Evolutionary conservation across 2,329 filamentous ascomycete species (phyloP), one percentile per base, ranked within the genome.

Genomic region (Xylaria sp.): DNA sequence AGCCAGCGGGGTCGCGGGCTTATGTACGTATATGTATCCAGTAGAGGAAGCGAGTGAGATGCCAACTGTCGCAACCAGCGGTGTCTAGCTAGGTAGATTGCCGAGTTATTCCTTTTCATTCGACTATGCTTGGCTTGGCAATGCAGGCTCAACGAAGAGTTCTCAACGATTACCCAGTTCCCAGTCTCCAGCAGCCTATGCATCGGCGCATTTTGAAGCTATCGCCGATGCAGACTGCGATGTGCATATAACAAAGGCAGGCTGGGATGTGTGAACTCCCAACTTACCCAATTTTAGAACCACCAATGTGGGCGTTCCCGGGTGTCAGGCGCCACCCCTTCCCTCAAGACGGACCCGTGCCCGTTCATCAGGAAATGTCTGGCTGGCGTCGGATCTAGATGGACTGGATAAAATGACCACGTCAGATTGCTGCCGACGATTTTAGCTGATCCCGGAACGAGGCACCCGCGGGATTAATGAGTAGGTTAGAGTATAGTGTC

Each of bases 341-440:
- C 49, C 46, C 50, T 50, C 22, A 49, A 50, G 54, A 59, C 55
- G 51, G 57, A n/a, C n/a, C 40, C 26, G 21, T 20, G 34, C 26
- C n/a, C 17, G 11, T 11, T 40, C 17, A 26, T 34, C 11, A 34
- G 11, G 16, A 34, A 26, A 34, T 34, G 29, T 13, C 29, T 45
- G 44, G 37, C 48, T 52, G 52, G 47, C 50, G 57, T 52, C 24
- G 39, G 56, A 39, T 49, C 55, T 56, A 57, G 58, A 44, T 56
- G 56, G 60, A 59, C 59, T 67, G 66, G 66, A 53, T 66, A 67
- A 61, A 68, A 61, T 64, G 52, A 57, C 59, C 63, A 57, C 60
- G 62, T 53, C 60, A 66, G 57, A 56, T 57, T 45, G 50, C 48
- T 38, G 48, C 46, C 37, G 29, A 4, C 60, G 50, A 45, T 37